These are phyloP conservation scores for Yarrowia sp. DNA, from an alignment of 805 yeast genomes.

Conservation along the genomic window DNA sequence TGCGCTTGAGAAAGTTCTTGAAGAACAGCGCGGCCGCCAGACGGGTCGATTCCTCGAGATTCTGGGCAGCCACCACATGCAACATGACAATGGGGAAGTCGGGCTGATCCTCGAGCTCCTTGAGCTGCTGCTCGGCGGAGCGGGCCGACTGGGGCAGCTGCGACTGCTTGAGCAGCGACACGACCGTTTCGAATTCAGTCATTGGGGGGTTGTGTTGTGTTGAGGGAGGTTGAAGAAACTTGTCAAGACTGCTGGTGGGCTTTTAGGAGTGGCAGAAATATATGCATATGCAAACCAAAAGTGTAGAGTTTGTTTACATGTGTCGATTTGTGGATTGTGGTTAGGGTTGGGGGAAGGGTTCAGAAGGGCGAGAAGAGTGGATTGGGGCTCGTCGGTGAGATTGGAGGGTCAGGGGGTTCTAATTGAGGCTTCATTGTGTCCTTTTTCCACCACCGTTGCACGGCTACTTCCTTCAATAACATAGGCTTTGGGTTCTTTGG, in stretches of 20 bases:
- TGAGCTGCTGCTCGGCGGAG: conserved; percentile 63
- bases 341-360: conserved; percentile 7
- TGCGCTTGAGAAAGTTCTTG: conserved; percentile 82
- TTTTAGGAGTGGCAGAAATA: neutral
- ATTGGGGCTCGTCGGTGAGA: no score
- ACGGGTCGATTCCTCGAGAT: conserved; percentile 63
- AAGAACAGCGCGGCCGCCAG: conserved; percentile 90
- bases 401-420: no score
- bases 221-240: neutral
- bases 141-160: conserved; percentile 35
- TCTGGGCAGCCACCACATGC: conserved; percentile 74
- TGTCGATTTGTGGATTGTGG: conserved; percentile 35
- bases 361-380: no score
- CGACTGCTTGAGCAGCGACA: conserved; percentile 33
- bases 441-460: neutral
- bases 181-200: conserved; percentile 36
- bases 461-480: neutral
- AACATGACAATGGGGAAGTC: conserved; percentile 81
- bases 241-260: neutral
- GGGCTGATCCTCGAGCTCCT: conserved; percentile 64
- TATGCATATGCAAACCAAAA: conserved; percentile 3
- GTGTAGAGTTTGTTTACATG: conserved; percentile 31
- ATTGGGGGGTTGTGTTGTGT: conserved; percentile 1
- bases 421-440: no score
- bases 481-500: neutral